phyloP scores from a whole-genome alignment of 495 filamentous ascomycete genomes.

The Aspergillus funiculosus region DNA sequence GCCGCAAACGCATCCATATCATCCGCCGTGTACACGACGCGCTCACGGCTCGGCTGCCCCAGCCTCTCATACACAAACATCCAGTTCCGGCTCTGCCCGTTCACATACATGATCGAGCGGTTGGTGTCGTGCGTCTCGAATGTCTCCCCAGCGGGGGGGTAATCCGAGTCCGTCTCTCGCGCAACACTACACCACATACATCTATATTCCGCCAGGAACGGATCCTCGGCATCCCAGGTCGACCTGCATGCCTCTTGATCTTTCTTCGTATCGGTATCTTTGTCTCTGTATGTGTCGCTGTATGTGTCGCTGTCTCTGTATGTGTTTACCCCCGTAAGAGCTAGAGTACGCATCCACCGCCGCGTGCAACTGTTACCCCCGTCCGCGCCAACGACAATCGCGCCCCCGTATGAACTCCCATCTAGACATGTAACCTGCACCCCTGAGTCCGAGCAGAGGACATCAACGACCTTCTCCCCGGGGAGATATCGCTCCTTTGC shows the following conservation, averaged over 20 bases:
- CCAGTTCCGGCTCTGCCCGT: constrained; percentile 26
- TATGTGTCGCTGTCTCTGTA: too few species aligned
- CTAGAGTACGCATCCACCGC: constrained; percentile 33
- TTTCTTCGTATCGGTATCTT: too few species aligned
- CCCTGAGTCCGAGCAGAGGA: constrained; percentile 2
- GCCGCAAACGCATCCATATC: constrained; percentile 25
- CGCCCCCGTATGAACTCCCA: constrained; percentile 35
- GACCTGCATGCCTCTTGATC: too few species aligned
- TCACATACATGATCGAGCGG: constrained; percentile 20
- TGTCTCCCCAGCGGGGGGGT: constrained; percentile 10
- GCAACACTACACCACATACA: constrained; percentile 21
- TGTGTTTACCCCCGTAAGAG: too few species aligned
- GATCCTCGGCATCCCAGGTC: constrained; percentile 22
- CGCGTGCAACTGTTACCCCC: constrained; percentile 45
- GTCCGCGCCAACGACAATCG: constrained; percentile 44
- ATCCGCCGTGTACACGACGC: constrained; percentile 24
- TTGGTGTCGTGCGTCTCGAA: constrained; percentile 16
- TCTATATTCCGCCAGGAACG: constrained; percentile 19
- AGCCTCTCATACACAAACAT: constrained; percentile 33
- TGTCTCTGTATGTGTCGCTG: too few species aligned
- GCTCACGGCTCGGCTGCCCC: constrained; percentile 20
- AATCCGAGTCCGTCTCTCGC: too few species aligned
- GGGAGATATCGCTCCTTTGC: constrained; percentile 18
- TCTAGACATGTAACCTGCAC: constrained; percentile 17
- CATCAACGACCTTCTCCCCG: constrained; percentile 11